Evolutionary conservation across 768 basidiomycete genomes (phyloP), one percentile per base, ranked within the genome.

Genomic region (Galerina marginata): DNA sequence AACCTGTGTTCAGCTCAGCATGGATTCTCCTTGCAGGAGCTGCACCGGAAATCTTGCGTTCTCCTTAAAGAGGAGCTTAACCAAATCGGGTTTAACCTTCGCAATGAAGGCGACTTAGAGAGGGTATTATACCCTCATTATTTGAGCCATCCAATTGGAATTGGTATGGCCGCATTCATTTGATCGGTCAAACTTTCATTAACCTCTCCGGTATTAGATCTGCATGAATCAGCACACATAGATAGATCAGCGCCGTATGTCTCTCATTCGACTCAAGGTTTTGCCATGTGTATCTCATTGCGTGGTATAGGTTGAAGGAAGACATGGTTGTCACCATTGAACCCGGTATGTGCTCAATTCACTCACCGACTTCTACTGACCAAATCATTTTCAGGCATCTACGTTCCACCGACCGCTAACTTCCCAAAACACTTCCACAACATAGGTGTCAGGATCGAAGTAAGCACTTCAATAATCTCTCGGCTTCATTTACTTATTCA

Each of bases 301-400:
- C 43, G 12, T 26, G 54, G 20, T 44, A 50, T 61, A 92, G 94
- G 25, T 72, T 98, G 56, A 82, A 87, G 62, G 81, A 82, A 6
- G 95, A 95, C 0, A 97, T 95, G 87, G 93, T 97, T 6, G 86
- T 97, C 45, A 97, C 96, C 0, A 83, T 98, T 59, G 96, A 97
- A 69, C 94, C 93, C 59, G 93, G 91, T 87, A 65, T 50, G 74
- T 64, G 53, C 51, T 26, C 15, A 11, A 10, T 20, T 50, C 12
- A 61, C 16, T 6, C 7, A 6, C 25, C 20, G 33, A 38, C 7
- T 6, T 37, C 48, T 42, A 39, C 52, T 9, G 25, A 45, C 38
- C 23, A 63, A 36, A 55, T 29, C 45, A 52, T 60, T 69, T 42
- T 3, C 38, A 84, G 95, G 92, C 1, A 83, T 96, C 36, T 98